Evolutionary conservation across 164 flowering plant species (phyloP).

Genomic region (Buxus sempervirens): DNA sequence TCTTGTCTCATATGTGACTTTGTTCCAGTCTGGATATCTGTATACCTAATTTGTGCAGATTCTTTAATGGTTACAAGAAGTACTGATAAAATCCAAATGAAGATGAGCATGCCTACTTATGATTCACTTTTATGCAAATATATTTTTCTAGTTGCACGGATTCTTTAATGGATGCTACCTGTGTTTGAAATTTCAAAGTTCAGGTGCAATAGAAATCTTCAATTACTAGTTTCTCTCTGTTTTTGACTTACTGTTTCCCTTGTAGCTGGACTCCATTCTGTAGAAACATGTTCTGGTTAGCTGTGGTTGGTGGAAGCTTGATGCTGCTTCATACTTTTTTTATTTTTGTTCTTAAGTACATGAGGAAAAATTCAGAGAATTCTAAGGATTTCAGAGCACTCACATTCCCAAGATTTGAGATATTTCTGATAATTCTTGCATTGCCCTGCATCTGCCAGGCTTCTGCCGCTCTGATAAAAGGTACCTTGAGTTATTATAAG

Average conservation of each 20-base stretch:
- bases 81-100: no score
- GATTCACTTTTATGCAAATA: not conserved
- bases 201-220: not conserved
- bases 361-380: slow-evolving; percentile 32
- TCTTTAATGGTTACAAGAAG: no score
- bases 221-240: not conserved
- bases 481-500: slow-evolving; percentile 28
- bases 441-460: slow-evolving; percentile 76
- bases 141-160: not conserved
- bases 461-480: slow-evolving; percentile 60
- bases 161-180: not conserved
- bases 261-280: slow-evolving; percentile 75
- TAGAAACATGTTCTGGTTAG: slow-evolving; percentile 91
- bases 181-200: not conserved
- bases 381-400: slow-evolving; percentile 58
- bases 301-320: slow-evolving; percentile 62
- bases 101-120: no score
- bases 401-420: slow-evolving; percentile 77
- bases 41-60: no score
- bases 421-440: slow-evolving; percentile 69
- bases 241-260: not conserved
- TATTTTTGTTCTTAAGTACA: slow-evolving; percentile 41
- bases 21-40: no score
- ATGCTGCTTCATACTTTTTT: slow-evolving; percentile 56
- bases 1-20: no score